Evolutionary conservation across 306 rosid species (phyloP), one percentile per base, ranked within the genome.

Genomic region (Hippophae rhamnoides): DNA sequence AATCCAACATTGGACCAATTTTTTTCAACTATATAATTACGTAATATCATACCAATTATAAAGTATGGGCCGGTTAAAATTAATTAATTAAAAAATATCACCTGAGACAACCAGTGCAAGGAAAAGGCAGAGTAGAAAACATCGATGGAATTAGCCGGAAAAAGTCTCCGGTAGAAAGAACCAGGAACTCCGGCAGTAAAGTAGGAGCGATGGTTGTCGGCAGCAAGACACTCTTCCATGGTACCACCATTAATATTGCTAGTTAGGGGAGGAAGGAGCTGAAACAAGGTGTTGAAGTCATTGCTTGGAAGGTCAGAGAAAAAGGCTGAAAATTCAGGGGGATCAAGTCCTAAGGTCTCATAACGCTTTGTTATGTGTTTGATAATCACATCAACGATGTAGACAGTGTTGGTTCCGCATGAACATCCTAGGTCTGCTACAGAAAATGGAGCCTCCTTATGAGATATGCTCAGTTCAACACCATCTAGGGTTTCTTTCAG

Each of bases 51-150:
- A 31, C 38, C 38, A 31, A 31, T 31, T 31, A 31, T 31, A 31
- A 31, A 31, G 38, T 31, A 2, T 31, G 38, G 38, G 4, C 38
- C 38, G 38, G 38, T 5, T 31, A 31, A 31, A 31, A 31, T 31
- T 31, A 31, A 31, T 31, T 31, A 31, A 4, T 31, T 31, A 31
- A 31, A 31, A 2, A 31, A 31, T 31, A 13, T 7, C 7, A 68
- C 99, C 99, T 88, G 88, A 49, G 99, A 88, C 57, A 92, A 79
- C 99, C 99, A 92, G 67, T 92, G 99, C 82, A 92, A 66, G 62
- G 94, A 88, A 59, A 92, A 92, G 5, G 97, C 90, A 0, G 99
- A 92, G 78, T 92, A 85, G 42, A 92, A 88, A 47, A 92, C 60
- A 43, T 88, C 72, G 63, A 92, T 82, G 58, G 92, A 92, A 63